Evolutionary conservation across 345 rosid species (phyloP), one percentile per base, ranked within the genome.

Genomic region (Orychophragmus violaceus): DNA sequence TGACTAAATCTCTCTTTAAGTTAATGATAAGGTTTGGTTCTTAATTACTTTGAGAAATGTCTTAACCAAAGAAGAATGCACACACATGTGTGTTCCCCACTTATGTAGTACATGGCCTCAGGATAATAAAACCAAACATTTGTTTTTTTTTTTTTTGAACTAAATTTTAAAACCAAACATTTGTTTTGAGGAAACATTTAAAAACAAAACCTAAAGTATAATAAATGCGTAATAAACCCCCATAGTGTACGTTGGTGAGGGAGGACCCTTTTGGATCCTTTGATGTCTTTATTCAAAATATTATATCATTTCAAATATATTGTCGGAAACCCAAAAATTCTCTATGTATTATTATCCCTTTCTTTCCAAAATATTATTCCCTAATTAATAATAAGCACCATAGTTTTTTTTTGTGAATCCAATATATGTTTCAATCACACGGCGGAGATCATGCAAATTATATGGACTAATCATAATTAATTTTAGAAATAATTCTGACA

Each of bases 221-320:
- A 41, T 48, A 48, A 48, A 58, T 39, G 44, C 61, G 39, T 22
- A 72, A 22, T n/a, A 72, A 37, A 22, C 70, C 32, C 30, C n/a
- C 42, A 64, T 28, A 59, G 55, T 59, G 58, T 53, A 74, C 67
- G 73, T 67, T 67, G 68, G 77, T 52, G 68, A 60, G 73, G 5
- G 62, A 58, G 54, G 71, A 64, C 65, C 62, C 59, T 54, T 72
- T 73, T 58, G 48, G 67, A 66, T 73, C 67, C 62, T 59, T 66
- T 30, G 10, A 36, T 64, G 60, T 22, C 60, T 42, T 37, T 29
- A 37, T 58, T 72, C 66, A 72, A 58, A 37, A 50, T 57, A 49
- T 39, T 49, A 23, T 50, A 72, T 59, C 61, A 72, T 58, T 51
- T 17, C 33, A 58, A 30, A 58, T 59, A 65, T 72, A 72, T 58